phyloP scores from a whole-genome alignment of 805 yeast species.

The Metschnikowia noctiluminum region DNA sequence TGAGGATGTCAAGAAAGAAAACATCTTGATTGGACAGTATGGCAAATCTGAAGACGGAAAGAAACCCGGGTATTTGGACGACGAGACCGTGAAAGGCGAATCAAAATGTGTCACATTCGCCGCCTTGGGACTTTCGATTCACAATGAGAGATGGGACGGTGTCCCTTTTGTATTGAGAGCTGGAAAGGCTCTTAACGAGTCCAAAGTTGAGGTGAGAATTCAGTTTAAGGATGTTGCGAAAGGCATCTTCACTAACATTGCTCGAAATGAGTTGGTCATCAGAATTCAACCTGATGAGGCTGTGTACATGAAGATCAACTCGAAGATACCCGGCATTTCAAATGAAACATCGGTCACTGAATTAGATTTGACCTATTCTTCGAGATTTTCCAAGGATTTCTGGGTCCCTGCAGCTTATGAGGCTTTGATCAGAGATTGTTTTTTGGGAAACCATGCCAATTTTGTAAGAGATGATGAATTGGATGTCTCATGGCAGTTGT shows the following conservation, averaged over 20 bases:
- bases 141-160: constrained; percentile 97
- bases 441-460: constrained; percentile 91
- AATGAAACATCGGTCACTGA: constrained; percentile 82
- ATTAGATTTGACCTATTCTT: constrained; percentile 80
- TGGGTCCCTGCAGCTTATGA: constrained; percentile 99
- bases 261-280: constrained; percentile 89
- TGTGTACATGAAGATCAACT: constrained; percentile 86
- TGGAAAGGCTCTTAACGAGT: constrained; percentile 94
- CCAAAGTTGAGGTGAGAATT: constrained; percentile 91
- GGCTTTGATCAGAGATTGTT: constrained; percentile 86
- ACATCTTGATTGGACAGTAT: constrained; percentile 86
- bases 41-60: constrained; percentile 77
- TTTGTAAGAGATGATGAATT: constrained; percentile 97
- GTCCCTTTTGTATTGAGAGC: constrained; percentile 95
- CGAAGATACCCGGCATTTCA: constrained; percentile 89
- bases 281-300: constrained; percentile 96
- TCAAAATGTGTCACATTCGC: constrained; percentile 93
- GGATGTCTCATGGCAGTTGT: constrained; percentile 87
- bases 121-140: constrained; percentile 71
- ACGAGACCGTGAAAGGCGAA: constrained; percentile 76
- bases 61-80: constrained; percentile 90
- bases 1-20: constrained; percentile 58
- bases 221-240: constrained; percentile 85
- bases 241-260: constrained; percentile 77
- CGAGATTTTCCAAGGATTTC: constrained; percentile 73